Base-by-base conservation (phyloP, 1,139 yeast genomes). In the Sugiyamaella castrensis region DNA sequence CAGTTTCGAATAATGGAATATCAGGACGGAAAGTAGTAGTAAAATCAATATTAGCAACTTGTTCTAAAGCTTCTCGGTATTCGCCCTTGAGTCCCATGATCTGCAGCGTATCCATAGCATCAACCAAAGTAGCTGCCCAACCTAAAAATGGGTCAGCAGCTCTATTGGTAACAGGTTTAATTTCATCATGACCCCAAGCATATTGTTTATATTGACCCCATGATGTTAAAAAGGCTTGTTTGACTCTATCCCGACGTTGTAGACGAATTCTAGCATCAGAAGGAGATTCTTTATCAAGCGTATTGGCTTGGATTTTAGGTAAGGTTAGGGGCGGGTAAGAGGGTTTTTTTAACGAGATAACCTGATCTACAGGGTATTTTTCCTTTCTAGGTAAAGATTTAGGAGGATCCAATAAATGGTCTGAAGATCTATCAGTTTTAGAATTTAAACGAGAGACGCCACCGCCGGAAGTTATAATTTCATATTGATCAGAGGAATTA, bases 161-260 rank as follows among this genome's bases (percentile, higher is more conserved):
- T 19, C 48, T 41, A 19, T 62, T 59, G 0, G 72, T 54, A 1
- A 73, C 50, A 0, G 80, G 80, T 16, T 55, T 56, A 5, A 76
- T 63, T 50, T 80, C 82, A 72, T 84, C 91, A 74, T 77, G 82
- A 4, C 87, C 88, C 80, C 84, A 81, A 0, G 82, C 88, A 54
- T 73, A 66, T 38, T 71, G 68, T 53, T 79, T 81, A 61, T 83
- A 83, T 19, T 76, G 71, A 44, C 69, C 69, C 87, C 87, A 83
- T 8, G 84, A 76, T 37, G 72, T 75, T 57, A 71, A 60, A 62
- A 83, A 80, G 5, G 77, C 84, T 19, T 69, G 65, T 54, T 68
- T 71, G 29, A 84, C 81, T 53, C 72, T 72, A 2, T 64, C 61
- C 48, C 79, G 75, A 37, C 77, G 76, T 5, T 51, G 56, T 8